A percentile compares a stretch with the other conserved stretches of the same genome.
phyloP scores from a whole-genome alignment of 2,329 filamentous ascomycete genomes.

The Colletotrichum paranaense region DNA sequence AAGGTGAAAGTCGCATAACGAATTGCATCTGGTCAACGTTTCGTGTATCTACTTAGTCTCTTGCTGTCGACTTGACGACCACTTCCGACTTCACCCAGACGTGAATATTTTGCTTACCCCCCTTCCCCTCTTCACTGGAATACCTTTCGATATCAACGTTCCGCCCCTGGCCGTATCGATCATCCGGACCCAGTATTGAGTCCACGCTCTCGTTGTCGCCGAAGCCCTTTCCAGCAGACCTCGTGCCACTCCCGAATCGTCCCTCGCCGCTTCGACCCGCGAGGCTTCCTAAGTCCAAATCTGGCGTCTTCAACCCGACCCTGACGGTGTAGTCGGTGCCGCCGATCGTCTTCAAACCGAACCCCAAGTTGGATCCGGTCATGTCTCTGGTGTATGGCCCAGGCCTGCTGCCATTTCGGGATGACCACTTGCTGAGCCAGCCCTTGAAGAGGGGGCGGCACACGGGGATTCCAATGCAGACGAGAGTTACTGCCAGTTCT shows the following conservation, averaged over 20 bases:
- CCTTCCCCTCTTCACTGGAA: constrained; percentile 1
- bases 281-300: constrained; percentile 1
- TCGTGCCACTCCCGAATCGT: not conserved
- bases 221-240: constrained; percentile 7
- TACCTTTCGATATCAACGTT: not conserved
- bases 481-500: constrained; percentile 51
- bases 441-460: constrained; percentile 49
- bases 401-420: constrained; percentile 8
- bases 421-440: constrained; percentile 23
- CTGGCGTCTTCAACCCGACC: constrained; percentile 28
- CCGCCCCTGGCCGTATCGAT: not conserved
- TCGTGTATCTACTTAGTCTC: no score
- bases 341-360: constrained; percentile 28
- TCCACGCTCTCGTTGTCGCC: constrained; percentile 28
- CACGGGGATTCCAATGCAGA: constrained; percentile 53
- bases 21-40: no score
- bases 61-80: constrained; percentile 18
- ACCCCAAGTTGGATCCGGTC: constrained; percentile 15
- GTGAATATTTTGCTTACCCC: not conserved
- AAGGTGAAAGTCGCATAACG: no score
- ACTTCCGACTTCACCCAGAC: constrained; percentile 31
- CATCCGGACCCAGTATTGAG: constrained; percentile 21
- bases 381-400: constrained; percentile 24
- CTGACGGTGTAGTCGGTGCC: constrained; percentile 29
- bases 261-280: constrained; percentile 4